These are phyloP conservation scores for Cladorrhinum samala DNA, from an alignment of 495 filamentous ascomycete species.

Conservation along the genomic window DNA sequence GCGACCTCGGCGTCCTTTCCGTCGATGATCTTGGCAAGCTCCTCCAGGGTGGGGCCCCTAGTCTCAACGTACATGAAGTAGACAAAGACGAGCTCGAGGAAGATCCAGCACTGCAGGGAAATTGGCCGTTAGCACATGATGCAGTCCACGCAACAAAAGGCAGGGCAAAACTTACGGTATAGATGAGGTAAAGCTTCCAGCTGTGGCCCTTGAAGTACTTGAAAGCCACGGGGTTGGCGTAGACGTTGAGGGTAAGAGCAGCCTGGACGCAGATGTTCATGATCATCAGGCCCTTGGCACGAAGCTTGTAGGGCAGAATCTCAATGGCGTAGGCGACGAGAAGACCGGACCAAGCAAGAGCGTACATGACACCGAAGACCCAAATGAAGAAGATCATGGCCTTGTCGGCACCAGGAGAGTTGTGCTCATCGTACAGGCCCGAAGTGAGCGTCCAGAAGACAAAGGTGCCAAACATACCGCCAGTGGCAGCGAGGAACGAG, in stretches of 20 bases:
- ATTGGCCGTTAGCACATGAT: neutral
- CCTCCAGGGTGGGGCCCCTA: constrained; percentile 57
- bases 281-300: constrained; percentile 52
- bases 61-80: constrained; percentile 65
- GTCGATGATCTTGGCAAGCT: constrained; percentile 57
- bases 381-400: constrained; percentile 54
- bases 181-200: constrained; percentile 61
- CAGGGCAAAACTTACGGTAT: constrained; percentile 37
- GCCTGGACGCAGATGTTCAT: constrained; percentile 47
- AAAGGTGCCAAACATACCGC: constrained; percentile 54
- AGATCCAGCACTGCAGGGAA: constrained; percentile 45
- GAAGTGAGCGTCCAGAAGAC: constrained; percentile 49
- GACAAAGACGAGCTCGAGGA: constrained; percentile 51
- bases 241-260: constrained; percentile 48
- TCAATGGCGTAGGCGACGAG: constrained; percentile 63
- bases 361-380: constrained; percentile 49
- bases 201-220: constrained; percentile 38
- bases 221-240: constrained; percentile 58
- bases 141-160: neutral
- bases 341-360: constrained; percentile 57
- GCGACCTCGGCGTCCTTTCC: constrained; percentile 49
- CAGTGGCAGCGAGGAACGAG: constrained; percentile 52
- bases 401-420: constrained; percentile 34
- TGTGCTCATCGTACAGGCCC: constrained; percentile 35
- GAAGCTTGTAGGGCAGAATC: constrained; percentile 65